phyloP scores from a whole-genome alignment of 1,139 yeast species.

The Saccharomyces hybrid region DNA sequence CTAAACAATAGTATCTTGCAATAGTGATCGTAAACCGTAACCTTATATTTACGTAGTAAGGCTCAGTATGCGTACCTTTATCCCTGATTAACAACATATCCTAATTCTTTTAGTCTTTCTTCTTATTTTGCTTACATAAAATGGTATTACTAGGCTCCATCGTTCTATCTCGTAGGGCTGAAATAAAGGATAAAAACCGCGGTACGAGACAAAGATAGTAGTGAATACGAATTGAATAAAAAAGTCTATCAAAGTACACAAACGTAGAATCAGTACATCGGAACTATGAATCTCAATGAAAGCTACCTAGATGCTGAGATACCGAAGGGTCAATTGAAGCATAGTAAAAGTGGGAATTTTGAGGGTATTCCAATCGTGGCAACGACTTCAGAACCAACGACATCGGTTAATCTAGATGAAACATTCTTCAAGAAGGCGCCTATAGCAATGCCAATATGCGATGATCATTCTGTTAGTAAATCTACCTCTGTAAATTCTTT shows the following conservation, averaged over 20 bases:
- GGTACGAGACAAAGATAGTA: background rate
- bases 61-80: background rate
- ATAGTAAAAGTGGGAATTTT: background rate
- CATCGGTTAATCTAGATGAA: conserved; percentile 19
- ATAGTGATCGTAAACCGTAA: background rate
- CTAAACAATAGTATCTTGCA: background rate
- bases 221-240: background rate
- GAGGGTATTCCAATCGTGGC: background rate
- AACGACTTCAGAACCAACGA: conserved; percentile 35
- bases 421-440: background rate
- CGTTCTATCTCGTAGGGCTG: background rate
- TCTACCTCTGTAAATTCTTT: background rate
- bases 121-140: background rate
- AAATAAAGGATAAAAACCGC: background rate
- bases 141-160: background rate
- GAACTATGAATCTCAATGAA: background rate
- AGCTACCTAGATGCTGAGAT: background rate
- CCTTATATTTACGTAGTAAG: background rate
- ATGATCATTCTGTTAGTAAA: background rate
- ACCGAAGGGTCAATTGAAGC: background rate
- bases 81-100: background rate
- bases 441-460: background rate
- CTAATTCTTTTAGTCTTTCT: background rate
- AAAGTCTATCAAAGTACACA: background rate
- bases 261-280: background rate